Evolutionary conservation across 2,329 filamentous ascomycete genomes (phyloP), one percentile per base, ranked within the genome.

Genomic region (Keithomyces neogunnii): DNA sequence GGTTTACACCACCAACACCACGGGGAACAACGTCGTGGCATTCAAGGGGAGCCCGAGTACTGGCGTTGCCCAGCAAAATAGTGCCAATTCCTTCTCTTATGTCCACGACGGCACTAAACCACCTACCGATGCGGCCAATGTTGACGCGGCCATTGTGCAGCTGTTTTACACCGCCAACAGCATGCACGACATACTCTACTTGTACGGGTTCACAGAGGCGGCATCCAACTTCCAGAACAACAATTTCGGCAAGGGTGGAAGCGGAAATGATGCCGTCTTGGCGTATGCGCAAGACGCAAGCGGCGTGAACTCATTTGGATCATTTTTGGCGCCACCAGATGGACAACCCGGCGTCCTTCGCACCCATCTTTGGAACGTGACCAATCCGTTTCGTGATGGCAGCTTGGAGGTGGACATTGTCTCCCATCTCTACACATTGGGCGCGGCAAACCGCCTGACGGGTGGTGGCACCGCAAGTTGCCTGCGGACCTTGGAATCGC

Each of bases 141-240:
- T 63, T 2, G 73, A 82, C 45, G 77, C 78, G 1, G 80, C 80
- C 0, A 67, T 78, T 48, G 73, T 77, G 0, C 80, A 84, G 63
- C 71, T 82, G 4, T 84, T 80, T 66, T 84, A 83, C 67, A 81
- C 77, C 0, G 69, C 73, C 31, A 82, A 83, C 68, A 70, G 67
- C 36, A 82, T 77, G 63, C 80, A 83, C 57, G 81, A 84, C 51
- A 61, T 84, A 0, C 69, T 83, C 9, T 76, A 82, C 57, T 60
- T 66, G 5, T 73, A 83, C 0, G 80, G 80, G 3, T 83, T 83
- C 63, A 76, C 68, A 32, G 80, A 83, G 62, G 62, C 56, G 1
- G 78, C 80, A 1, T 80, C 79, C 4, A 84, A 84, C 64, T 84
- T 82, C 62, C 73, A 83, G 63, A 57, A 64, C 47, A 76, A 80